Conservation (phyloP, 768 basidiomycete species). For the Tulasnella sp. region DNA sequence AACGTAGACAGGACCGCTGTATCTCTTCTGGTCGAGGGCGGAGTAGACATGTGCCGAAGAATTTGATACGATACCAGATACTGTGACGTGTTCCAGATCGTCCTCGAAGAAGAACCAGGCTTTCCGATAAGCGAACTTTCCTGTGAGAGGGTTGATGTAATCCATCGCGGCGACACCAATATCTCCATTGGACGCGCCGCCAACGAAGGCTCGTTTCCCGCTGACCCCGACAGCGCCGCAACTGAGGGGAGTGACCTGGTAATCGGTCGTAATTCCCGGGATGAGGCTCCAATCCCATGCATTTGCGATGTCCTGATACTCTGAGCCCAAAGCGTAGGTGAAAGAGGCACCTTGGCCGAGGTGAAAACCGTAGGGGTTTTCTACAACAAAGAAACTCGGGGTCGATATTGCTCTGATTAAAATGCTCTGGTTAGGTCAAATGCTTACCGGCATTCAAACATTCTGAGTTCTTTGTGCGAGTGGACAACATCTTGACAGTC, state of each 20-base stretch:
- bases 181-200: constrained; percentile 40
- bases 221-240: constrained; percentile 35
- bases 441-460: constrained; percentile 34
- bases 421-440: not conserved
- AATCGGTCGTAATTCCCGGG: constrained; percentile 59
- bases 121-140: constrained; percentile 47
- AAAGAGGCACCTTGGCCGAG: constrained; percentile 53
- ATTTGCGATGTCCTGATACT: constrained; percentile 62
- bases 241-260: constrained; percentile 42
- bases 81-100: constrained; percentile 51
- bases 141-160: constrained; percentile 52
- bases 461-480: constrained; percentile 48
- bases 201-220: constrained; percentile 36
- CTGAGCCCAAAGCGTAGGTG: constrained; percentile 30
- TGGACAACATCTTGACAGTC: constrained; percentile 54
- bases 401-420: not conserved
- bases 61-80: constrained; percentile 37
- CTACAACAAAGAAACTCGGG: not conserved
- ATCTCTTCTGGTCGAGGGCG: constrained; percentile 55
- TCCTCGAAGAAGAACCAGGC: constrained; percentile 61
- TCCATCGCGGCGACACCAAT: constrained; percentile 52
- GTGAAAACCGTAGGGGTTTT: constrained; percentile 60
- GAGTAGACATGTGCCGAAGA: constrained; percentile 41
- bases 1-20: constrained; percentile 35
- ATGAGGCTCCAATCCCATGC: constrained; percentile 72